phyloP scores from a whole-genome alignment of 768 basidiomycete genomes.

The Auriscalpium microsporum region DNA sequence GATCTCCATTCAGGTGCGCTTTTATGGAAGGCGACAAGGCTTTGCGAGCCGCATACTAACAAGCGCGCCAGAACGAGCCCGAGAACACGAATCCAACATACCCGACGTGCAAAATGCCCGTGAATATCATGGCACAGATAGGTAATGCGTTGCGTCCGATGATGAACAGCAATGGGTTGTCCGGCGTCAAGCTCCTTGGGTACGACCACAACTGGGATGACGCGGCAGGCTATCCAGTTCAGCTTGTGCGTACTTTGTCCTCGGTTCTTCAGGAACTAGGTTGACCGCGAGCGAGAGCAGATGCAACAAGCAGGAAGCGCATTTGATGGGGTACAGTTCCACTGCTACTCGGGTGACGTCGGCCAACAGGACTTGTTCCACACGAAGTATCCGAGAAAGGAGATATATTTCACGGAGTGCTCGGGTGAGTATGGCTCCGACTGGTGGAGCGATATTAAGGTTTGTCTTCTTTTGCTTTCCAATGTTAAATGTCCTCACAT shows the following conservation, averaged over 20 bases:
- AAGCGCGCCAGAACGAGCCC: conserved; percentile 34
- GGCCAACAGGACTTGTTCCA: conserved; percentile 49
- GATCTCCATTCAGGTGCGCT: conserved; percentile 40
- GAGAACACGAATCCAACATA: conserved; percentile 37
- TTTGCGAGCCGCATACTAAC: neutral
- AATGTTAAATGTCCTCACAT: neutral
- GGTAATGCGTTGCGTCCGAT: conserved; percentile 43
- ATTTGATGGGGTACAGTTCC: conserved; percentile 61
- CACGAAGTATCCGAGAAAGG: conserved; percentile 46
- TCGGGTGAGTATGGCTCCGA: conserved; percentile 55
- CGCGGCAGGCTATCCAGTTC: conserved; percentile 53
- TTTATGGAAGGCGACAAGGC: neutral
- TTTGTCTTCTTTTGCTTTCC: conserved; percentile 17
- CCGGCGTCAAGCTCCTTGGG: conserved; percentile 49
- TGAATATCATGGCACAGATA: conserved; percentile 44
- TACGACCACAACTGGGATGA: conserved; percentile 69
- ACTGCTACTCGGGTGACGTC: conserved; percentile 58
- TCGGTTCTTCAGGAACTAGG: neutral
- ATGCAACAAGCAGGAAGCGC: conserved; percentile 49
- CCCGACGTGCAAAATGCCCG: conserved; percentile 48
- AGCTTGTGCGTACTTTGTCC: conserved; percentile 32
- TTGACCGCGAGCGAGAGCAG: conserved; percentile 13
- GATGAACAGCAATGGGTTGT: conserved; percentile 49
- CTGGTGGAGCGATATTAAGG: conserved; percentile 80
- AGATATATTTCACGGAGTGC: conserved; percentile 55